Percentiles rank a stretch among this genome's conserved stretches.
phyloP scores from a whole-genome alignment of 2,329 filamentous ascomycete species.

The Fusarium pseudonygamai region DNA sequence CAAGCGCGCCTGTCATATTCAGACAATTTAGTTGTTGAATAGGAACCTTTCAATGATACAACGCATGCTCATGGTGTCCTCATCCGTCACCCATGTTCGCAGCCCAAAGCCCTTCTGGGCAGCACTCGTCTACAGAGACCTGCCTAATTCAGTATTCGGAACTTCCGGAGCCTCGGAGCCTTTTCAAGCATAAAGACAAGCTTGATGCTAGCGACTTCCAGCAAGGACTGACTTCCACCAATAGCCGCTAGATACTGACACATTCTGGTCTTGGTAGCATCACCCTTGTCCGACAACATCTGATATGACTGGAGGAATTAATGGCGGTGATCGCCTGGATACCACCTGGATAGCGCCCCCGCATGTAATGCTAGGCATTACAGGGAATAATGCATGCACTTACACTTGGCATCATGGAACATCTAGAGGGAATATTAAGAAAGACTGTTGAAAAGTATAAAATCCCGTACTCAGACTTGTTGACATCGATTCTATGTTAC shows the following conservation, averaged over 20 bases:
- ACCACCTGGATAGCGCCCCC: not conserved
- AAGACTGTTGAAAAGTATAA: not conserved
- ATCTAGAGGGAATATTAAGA: accelerated
- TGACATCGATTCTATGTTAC: accelerated
- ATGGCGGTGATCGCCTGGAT: not conserved
- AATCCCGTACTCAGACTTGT: not conserved
- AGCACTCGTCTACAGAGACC: not conserved
- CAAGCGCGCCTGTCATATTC: not conserved
- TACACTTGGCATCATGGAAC: not conserved
- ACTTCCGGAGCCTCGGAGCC: constrained; percentile 1
- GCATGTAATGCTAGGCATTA: not conserved
- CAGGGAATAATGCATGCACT: not conserved
- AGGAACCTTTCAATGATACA: not conserved
- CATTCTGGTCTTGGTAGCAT: not conserved
- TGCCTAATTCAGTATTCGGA: not conserved
- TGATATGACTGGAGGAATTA: constrained; percentile 5
- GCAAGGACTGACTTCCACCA: not conserved
- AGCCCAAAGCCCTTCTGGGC: not conserved
- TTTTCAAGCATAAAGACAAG: constrained; percentile 21
- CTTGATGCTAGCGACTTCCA: not conserved
- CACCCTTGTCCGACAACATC: not conserved
- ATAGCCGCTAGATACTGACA: not conserved
- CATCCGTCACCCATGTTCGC: not conserved
- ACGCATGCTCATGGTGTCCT: not conserved
- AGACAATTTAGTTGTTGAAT: not conserved